Conservation (phyloP, 768 basidiomycete species). For the Pulveroboletus sp. region DNA sequence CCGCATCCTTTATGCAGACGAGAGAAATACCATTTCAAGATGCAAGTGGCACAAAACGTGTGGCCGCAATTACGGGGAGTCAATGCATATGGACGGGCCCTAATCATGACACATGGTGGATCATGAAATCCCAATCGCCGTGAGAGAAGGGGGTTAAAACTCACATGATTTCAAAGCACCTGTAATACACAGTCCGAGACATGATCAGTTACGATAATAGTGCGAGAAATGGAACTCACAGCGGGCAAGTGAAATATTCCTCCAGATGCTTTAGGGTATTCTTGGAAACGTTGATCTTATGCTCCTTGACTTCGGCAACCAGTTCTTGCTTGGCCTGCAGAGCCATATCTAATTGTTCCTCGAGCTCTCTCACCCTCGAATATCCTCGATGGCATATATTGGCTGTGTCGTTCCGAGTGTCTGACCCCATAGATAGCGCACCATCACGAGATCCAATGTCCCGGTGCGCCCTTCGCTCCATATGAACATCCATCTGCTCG, state of each 20-base stretch:
- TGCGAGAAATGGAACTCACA: constrained; percentile 40
- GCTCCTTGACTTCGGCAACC: constrained; percentile 37
- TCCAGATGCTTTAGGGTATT: constrained; percentile 50
- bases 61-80: constrained; percentile 59
- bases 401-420: neutral
- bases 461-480: neutral
- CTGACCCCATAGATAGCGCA: neutral
- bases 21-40: constrained; percentile 67
- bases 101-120: constrained; percentile 4
- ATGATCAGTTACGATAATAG: constrained; percentile 11
- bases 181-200: constrained; percentile 26
- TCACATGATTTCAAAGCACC: constrained; percentile 61
- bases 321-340: constrained; percentile 42
- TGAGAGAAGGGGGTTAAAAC: constrained; percentile 12
- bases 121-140: neutral
- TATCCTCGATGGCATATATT: constrained; percentile 32
- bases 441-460: constrained; percentile 1
- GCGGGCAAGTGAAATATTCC: constrained; percentile 60
- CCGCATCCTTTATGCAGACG: constrained; percentile 60
- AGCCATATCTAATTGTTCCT: constrained; percentile 38
- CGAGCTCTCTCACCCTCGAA: constrained; percentile 39
- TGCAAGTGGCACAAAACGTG: constrained; percentile 63
- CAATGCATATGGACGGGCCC: constrained; percentile 54
- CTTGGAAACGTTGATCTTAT: constrained; percentile 31
- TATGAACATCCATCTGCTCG: constrained; percentile 8